These are phyloP conservation scores for Thielaviopsis euricoi DNA, from an alignment of 2,329 filamentous ascomycete genomes.

Conservation along the genomic window DNA sequence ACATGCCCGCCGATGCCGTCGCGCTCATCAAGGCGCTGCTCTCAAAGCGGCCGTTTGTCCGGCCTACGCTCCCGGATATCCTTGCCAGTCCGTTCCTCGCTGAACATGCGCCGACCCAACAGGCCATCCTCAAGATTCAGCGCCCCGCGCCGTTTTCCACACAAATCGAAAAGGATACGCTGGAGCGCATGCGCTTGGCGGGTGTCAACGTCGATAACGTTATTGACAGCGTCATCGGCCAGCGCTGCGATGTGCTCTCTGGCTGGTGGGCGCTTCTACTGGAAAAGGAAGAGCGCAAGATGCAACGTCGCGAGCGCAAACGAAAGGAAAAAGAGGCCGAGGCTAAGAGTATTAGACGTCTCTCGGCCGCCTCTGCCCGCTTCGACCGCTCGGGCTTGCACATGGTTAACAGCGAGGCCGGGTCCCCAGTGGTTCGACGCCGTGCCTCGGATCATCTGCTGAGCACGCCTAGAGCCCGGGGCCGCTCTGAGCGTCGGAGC, in stretches of 20 bases:
- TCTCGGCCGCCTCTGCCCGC: conserved; percentile 81
- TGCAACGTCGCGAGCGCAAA: conserved; percentile 61
- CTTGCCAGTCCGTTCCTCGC: conserved; percentile 74
- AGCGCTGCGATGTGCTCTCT: conserved; percentile 75
- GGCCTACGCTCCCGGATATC: conserved; percentile 71
- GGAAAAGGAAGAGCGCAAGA: conserved; percentile 87
- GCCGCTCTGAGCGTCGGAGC: conserved; percentile 62
- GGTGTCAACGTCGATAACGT: conserved; percentile 90
- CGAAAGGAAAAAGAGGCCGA: conserved; percentile 73
- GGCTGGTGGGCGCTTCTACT: conserved; percentile 94
- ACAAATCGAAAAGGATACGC: conserved; percentile 70
- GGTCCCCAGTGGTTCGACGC: conserved; percentile 4
- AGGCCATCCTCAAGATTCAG: conserved; percentile 71
- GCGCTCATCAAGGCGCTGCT: conserved; percentile 64
- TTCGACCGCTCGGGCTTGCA: conserved; percentile 64
- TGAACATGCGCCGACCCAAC: conserved; percentile 74
- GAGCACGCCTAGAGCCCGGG: conserved; percentile 48
- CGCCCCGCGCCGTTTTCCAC: conserved; percentile 74
- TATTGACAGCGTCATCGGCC: conserved; percentile 81
- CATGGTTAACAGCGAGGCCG: conserved; percentile 60
- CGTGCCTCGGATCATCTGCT: conserved; percentile 26
- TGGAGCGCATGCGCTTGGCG: conserved; percentile 83
- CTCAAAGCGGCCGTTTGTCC: conserved; percentile 73
- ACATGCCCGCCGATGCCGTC: conserved; percentile 61
- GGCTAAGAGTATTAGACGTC: conserved; percentile 57